Conservation (phyloP, 2,329 filamentous ascomycete species). For the Ceratocystis alfenasii region DNA sequence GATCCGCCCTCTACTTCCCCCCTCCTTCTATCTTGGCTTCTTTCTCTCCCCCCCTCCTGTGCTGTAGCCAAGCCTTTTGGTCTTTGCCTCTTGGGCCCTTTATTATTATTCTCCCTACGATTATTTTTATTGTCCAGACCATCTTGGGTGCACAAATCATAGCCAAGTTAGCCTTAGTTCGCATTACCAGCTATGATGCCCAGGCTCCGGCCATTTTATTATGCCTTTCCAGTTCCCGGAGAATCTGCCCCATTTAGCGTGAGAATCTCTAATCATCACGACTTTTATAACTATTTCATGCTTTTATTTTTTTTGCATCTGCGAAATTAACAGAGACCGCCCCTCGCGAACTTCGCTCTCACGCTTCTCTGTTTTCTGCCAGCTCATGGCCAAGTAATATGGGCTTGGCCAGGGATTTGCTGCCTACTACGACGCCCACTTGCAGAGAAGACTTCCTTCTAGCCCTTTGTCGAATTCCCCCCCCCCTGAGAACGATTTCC, state of each 20-base stretch:
- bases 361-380: not conserved
- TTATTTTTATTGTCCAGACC: not conserved
- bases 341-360: not conserved
- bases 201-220: not conserved
- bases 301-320: too few relatives aligned
- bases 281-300: too few relatives aligned
- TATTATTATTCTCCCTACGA: not conserved
- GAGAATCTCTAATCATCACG: not conserved
- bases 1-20: not conserved
- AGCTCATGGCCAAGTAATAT: slow-evolving; percentile 11
- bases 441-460: not conserved
- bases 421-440: not conserved
- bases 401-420: not conserved
- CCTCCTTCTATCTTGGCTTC: slow-evolving; percentile 9
- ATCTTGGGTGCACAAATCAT: not conserved
- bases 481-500: not conserved
- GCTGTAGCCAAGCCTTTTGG: not conserved
- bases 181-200: not conserved
- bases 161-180: not conserved
- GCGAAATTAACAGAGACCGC: not conserved
- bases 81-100: not conserved
- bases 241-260: too few relatives aligned
- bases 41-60: not conserved
- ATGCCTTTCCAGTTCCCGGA: too few relatives aligned
- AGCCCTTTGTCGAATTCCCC: not conserved